Evolutionary conservation across 2,329 filamentous ascomycete genomes (phyloP).

Genomic region (Parastagonospora nodorum): DNA sequence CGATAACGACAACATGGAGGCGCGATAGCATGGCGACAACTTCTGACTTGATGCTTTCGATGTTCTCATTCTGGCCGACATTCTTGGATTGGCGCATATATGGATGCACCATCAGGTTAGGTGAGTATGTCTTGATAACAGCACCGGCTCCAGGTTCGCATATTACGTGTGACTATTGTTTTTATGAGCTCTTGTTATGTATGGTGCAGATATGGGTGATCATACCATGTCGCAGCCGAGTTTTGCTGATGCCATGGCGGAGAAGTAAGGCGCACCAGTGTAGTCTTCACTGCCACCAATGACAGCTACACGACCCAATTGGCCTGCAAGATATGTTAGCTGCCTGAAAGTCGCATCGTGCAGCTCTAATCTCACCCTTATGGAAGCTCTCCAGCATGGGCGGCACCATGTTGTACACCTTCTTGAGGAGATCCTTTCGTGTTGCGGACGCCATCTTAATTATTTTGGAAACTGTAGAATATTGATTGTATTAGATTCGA

Average conservation of each 20-base stretch:
- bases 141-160: conserved; percentile 83
- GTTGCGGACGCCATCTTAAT: conserved; percentile 57
- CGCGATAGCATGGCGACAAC: conserved; percentile 83
- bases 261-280: conserved; percentile 97
- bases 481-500: neutral
- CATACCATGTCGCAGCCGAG: conserved; percentile 87
- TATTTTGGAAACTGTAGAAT: neutral
- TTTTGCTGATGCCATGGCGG: conserved; percentile 91
- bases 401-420: conserved; percentile 87
- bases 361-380: conserved; percentile 68
- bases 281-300: conserved; percentile 97
- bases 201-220: neutral
- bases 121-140: conserved; percentile 97
- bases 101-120: conserved; percentile 97
- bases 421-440: conserved; percentile 76
- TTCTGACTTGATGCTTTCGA: conserved; percentile 66
- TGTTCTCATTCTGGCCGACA: conserved; percentile 58
- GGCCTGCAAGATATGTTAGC: conserved; percentile 62
- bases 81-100: conserved; percentile 81
- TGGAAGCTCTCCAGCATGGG: conserved; percentile 96
- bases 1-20: conserved; percentile 90
- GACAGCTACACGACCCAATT: conserved; percentile 88
- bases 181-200: conserved; percentile 18
- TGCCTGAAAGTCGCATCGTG: neutral
- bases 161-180: conserved; percentile 80